Conservation (phyloP, 371 early-diverging fungal species). For the Mortierella sp. region DNA sequence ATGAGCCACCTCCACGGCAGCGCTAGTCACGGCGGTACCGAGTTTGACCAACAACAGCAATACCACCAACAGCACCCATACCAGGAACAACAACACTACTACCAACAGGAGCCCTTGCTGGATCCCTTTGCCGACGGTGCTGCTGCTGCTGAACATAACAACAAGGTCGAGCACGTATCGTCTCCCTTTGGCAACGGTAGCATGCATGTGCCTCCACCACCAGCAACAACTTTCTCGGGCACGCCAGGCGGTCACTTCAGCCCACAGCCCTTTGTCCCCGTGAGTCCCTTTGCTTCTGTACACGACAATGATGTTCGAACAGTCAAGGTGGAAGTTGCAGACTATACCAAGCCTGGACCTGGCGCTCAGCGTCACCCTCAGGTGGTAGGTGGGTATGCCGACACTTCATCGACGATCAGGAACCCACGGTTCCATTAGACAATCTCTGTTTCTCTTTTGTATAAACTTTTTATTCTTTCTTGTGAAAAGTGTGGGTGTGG, state of each 20-base stretch:
- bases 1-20: constrained; percentile 4
- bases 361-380: not conserved
- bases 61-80: not conserved
- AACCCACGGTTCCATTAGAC: no score
- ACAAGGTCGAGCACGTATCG: not conserved
- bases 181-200: not conserved
- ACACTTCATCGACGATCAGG: no score
- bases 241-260: no score
- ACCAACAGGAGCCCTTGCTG: not conserved
- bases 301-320: not conserved
- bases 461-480: no score
- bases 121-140: not conserved
- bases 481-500: no score
- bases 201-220: no score
- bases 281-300: not conserved
- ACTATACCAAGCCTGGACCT: not conserved
- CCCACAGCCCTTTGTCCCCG: not conserved
- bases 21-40: not conserved
- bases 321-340: not conserved
- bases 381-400: not conserved
- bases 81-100: constrained; percentile 5
- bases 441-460: no score
- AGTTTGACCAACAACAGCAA: not conserved
- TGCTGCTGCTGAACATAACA: not conserved
- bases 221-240: no score